Evolutionary conservation across 441 rosid genomes (phyloP), one percentile per base, ranked within the genome.

Genomic region (Metrosideros polymorpha): DNA sequence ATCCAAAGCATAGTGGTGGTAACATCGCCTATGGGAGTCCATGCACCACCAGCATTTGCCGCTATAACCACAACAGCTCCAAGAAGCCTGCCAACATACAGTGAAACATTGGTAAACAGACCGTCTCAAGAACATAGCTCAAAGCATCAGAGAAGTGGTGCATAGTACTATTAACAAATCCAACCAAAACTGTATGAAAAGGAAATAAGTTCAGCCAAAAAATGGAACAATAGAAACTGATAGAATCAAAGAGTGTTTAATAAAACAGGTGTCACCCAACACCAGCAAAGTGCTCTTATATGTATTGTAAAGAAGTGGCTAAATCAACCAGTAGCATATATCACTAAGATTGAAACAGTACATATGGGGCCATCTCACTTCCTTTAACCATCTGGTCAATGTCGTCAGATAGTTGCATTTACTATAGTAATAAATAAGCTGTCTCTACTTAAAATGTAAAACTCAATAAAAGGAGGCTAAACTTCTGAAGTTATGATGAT

Each of bases 21-120:
- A 85, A 97, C 99, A 93, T 97, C 98, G 86, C 99, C 99, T 71
- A 96, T 96, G 43, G 99, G 99, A 89, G 99, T 96, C 99, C 99
- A 97, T 30, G 98, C 95, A 86, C 99, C 99, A 88, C 99, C 99
- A 47, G 99, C 96, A 88, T 97, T 97, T 85, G 98, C 99, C 84
- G 99, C 98, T 92, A 97, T 96, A 19, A 97, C 98, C 85, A 97
- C 94, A 79, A 96, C 97, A 87, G 93, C 99, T 93, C 99, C 98
- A 71, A 95, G 95, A 93, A 97, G 93, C 92, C 99, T 95, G 92
- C 86, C 79, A 82, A 87, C 27, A 47, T 43, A 52, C 24, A 54
- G 39, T 50, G 83, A 35, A 27, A 27, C 47, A 29, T 82, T 54
- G 45, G 45, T 83, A 83, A 47, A 29, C 22, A 10, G n/a, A 83